Conservation (phyloP, 257 asterid species). For the Orobanche coerulescens region DNA sequence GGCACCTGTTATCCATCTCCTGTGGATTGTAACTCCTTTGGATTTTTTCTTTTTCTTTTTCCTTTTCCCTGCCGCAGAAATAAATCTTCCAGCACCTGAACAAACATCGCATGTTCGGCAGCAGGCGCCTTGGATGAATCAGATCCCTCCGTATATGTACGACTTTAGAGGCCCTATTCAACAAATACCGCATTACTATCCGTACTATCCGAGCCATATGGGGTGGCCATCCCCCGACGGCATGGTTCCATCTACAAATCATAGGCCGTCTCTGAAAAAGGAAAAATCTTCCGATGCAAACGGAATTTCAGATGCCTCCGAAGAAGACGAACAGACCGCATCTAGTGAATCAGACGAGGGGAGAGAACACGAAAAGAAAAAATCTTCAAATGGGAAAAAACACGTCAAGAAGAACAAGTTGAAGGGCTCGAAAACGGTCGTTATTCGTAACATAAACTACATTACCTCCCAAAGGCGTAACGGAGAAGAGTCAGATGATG, state of each 20-base stretch:
- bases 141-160: slow-evolving; percentile 65
- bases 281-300: slow-evolving; percentile 31
- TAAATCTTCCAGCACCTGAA: slow-evolving; percentile 32
- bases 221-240: slow-evolving; percentile 50
- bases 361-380: slow-evolving; percentile 33
- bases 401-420: slow-evolving; percentile 47
- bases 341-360: slow-evolving; percentile 40
- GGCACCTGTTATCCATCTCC: neutral
- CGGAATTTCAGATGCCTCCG: slow-evolving; percentile 36
- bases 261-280: slow-evolving; percentile 40
- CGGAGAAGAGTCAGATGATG: slow-evolving; percentile 50
- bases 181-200: slow-evolving; percentile 43
- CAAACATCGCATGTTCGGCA: slow-evolving; percentile 42
- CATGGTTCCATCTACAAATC: slow-evolving; percentile 26
- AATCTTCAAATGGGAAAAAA: slow-evolving; percentile 35
- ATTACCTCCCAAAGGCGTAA: slow-evolving; percentile 58
- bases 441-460: slow-evolving; percentile 78
- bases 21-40: neutral
- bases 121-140: slow-evolving; percentile 78
- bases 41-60: neutral
- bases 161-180: slow-evolving; percentile 45
- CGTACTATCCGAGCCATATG: slow-evolving; percentile 55
- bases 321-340: slow-evolving; percentile 50
- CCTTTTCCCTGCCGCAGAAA: slow-evolving; percentile 33
- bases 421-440: slow-evolving; percentile 64